Percentiles rank a stretch among this genome's conserved stretches.
These are phyloP conservation scores for Rhizophagus sp. DNA, from an alignment of 192 early-diverging fungal species.

Conservation along the genomic window DNA sequence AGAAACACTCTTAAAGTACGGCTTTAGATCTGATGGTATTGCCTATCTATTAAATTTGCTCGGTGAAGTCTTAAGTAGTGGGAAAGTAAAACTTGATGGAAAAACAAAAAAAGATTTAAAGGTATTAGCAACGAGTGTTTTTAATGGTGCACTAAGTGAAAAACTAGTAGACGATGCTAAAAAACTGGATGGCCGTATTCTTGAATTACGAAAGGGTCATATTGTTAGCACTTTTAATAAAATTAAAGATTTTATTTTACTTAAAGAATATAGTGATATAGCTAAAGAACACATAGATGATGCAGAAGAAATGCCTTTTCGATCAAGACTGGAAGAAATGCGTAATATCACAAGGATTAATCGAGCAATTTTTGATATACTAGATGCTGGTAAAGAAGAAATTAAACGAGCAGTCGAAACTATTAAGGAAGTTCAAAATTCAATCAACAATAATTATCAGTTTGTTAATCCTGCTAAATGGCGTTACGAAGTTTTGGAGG, in stretches of 20 bases:
- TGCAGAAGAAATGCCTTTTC: neutral
- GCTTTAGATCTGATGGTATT: conserved; percentile 1
- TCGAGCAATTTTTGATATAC: neutral
- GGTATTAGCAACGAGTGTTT: neutral
- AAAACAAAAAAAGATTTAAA: neutral
- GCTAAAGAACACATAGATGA: neutral
- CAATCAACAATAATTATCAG: neutral
- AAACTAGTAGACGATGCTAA: neutral
- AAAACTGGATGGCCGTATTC: neutral
- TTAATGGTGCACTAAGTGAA: neutral
- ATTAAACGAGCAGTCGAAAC: neutral
- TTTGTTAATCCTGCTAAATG: neutral
- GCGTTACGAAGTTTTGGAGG: conserved; percentile 9
- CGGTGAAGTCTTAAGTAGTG: neutral
- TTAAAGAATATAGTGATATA: neutral
- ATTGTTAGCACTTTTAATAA: neutral
- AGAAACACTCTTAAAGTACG: neutral
- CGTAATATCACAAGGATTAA: neutral
- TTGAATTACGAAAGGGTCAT: neutral
- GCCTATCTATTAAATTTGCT: conserved; percentile 1
- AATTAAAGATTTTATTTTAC: neutral
- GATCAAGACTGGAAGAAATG: conserved; percentile 8
- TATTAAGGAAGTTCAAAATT: neutral
- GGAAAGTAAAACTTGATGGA: neutral
- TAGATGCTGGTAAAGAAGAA: neutral